Evolutionary conservation across 441 rosid species (phyloP).

Genomic region (Erodium texanum): DNA sequence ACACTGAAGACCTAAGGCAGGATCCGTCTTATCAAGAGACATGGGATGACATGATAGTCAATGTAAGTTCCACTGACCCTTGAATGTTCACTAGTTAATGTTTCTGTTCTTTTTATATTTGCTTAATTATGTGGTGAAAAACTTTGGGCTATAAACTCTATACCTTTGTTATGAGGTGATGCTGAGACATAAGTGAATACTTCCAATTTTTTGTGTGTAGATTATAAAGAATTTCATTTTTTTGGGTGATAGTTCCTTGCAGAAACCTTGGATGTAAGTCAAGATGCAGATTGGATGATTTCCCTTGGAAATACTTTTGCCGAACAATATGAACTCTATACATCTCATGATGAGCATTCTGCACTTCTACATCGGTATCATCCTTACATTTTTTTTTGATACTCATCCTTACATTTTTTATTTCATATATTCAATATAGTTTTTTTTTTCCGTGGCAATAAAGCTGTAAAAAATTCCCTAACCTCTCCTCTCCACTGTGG

Average conservation of each 20-base stretch:
- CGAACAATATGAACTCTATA: conserved; percentile 69
- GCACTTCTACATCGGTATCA: conserved; percentile 88
- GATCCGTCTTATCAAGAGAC: conserved; percentile 91
- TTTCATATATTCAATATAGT: conserved; percentile 15
- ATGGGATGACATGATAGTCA: conserved; percentile 99
- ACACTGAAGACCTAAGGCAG: conserved; percentile 92
- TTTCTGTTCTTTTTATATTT: neutral
- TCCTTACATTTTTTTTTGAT: conserved; percentile 16
- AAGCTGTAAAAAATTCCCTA: no score
- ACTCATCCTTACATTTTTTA: conserved; percentile 15
- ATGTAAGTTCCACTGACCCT: conserved; percentile 38
- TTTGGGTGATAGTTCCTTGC: conserved; percentile 70
- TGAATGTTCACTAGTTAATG: conserved; percentile 10
- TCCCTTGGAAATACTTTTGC: conserved; percentile 88
- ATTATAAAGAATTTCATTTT: neutral
- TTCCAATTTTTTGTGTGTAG: neutral
- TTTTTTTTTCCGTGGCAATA: no score
- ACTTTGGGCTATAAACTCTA: neutral
- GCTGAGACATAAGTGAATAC: neutral
- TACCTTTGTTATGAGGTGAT: neutral
- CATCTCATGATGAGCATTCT: conserved; percentile 78
- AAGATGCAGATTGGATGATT: conserved; percentile 75
- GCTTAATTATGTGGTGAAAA: conserved; percentile 9
- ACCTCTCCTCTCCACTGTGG: no score
- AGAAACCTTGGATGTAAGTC: conserved; percentile 94